Percentiles rank a stretch among this genome's conserved stretches.
Evolutionary conservation across 441 rosid genomes (phyloP).

Genomic region (Capsella rubella): DNA sequence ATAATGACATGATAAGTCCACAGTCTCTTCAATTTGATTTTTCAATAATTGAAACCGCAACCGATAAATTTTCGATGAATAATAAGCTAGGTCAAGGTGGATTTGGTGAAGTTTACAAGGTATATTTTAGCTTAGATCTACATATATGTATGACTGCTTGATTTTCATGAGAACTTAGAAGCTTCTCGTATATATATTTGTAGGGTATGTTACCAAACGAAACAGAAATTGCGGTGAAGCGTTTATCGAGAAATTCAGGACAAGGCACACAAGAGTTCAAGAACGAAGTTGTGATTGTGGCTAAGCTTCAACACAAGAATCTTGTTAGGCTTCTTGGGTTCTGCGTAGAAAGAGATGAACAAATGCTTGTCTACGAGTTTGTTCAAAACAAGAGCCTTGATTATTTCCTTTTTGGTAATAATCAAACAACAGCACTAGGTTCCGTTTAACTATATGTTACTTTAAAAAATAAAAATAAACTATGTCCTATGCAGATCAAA

Average conservation of each 20-base stretch:
- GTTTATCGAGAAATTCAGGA: constrained; percentile 44
- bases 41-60: constrained; percentile 42
- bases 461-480: not conserved
- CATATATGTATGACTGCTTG: not conserved
- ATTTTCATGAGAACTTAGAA: no score
- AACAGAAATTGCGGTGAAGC: constrained; percentile 53
- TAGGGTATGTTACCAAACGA: constrained; percentile 51
- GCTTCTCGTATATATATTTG: not conserved
- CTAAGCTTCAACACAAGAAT: constrained; percentile 60
- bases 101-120: constrained; percentile 56
- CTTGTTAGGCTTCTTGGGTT: constrained; percentile 55
- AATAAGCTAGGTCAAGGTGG: constrained; percentile 55
- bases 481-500: constrained; percentile 39
- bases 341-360: constrained; percentile 47
- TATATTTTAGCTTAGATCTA: not conserved
- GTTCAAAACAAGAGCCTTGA: constrained; percentile 58
- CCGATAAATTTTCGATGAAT: constrained; percentile 39
- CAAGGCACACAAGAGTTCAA: constrained; percentile 61
- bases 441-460: not conserved
- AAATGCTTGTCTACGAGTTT: constrained; percentile 53
- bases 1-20: constrained; percentile 36
- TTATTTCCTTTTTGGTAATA: constrained; percentile 44
- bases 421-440: not conserved
- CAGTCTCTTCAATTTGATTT: constrained; percentile 48
- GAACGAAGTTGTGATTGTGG: constrained; percentile 53